phyloP scores from a whole-genome alignment of 768 basidiomycete genomes.

The Asterophora lycoperdoides region DNA sequence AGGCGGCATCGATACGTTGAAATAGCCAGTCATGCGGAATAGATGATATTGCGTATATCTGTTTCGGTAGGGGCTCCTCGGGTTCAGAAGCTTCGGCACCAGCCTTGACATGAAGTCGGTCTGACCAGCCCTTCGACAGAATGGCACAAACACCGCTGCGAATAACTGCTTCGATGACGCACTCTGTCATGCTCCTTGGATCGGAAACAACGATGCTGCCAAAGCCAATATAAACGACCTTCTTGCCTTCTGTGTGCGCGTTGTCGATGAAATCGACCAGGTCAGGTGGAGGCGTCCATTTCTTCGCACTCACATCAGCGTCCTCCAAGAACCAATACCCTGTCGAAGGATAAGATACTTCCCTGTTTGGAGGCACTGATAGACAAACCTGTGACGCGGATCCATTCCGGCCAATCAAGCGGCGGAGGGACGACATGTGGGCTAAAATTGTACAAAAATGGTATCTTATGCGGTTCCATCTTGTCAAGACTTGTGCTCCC shows the following conservation, averaged over 20 bases:
- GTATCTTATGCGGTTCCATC: conserved; percentile 96
- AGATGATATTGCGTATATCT: conserved; percentile 81
- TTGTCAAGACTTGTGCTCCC: conserved; percentile 84
- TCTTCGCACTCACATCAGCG: conserved; percentile 82
- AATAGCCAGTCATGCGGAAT: conserved; percentile 98
- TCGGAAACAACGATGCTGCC: conserved; percentile 97
- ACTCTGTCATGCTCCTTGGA: conserved; percentile 87
- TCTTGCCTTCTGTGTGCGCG: conserved; percentile 73
- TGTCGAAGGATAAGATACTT: conserved; percentile 23
- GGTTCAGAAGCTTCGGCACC: conserved; percentile 49
- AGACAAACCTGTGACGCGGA: conserved; percentile 75
- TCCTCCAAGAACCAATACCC: conserved; percentile 98
- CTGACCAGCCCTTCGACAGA: conserved; percentile 97
- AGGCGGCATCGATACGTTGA: conserved; percentile 89
- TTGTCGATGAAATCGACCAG: conserved; percentile 79
- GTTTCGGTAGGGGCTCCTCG: conserved; percentile 67
- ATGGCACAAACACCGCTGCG: conserved; percentile 89
- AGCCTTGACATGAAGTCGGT: conserved; percentile 70
- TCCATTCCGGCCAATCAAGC: conserved; percentile 99
- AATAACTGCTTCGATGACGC: conserved; percentile 83
- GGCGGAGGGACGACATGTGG: conserved; percentile 88
- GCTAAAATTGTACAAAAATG: conserved; percentile 97
- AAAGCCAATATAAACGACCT: conserved; percentile 96
- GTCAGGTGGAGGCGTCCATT: conserved; percentile 83
- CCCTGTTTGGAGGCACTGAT: neutral